Conservation (phyloP, 2,329 filamentous ascomycete genomes). For the Aspergillus pseudoviridinutans region DNA sequence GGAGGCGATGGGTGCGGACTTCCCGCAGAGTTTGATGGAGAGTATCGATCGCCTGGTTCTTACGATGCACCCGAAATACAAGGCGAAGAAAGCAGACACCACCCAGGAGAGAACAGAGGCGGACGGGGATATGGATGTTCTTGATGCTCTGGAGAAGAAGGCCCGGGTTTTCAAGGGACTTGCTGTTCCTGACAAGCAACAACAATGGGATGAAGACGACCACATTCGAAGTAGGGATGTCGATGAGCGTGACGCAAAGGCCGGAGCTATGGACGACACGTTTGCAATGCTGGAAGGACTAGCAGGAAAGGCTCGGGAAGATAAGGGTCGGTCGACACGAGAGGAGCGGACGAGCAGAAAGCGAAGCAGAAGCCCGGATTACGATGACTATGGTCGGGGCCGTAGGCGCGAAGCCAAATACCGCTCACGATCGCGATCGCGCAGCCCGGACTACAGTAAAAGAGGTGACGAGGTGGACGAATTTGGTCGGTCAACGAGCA, state of each 20-base stretch:
- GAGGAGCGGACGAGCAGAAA: conserved; percentile 45
- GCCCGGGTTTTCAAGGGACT: conserved; percentile 87
- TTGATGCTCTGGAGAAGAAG: conserved; percentile 61
- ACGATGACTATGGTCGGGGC: conserved; percentile 47
- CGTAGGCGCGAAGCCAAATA: conserved; percentile 40
- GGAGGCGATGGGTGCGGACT: conserved; percentile 72
- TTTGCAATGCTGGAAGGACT: conserved; percentile 86
- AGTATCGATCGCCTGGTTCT: conserved; percentile 85
- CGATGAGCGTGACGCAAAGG: conserved; percentile 39
- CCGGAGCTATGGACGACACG: conserved; percentile 83
- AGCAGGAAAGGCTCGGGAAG: conserved; percentile 58
- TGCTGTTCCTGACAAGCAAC: conserved; percentile 74
- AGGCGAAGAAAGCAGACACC: conserved; percentile 46
- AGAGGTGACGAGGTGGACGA: conserved; percentile 56
- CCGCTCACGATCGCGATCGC: conserved; percentile 52
- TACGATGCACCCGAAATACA: conserved; percentile 89
- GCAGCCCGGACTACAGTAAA: conserved; percentile 38
- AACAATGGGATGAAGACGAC: conserved; percentile 51
- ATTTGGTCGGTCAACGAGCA: conserved; percentile 50
- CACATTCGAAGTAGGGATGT: conserved; percentile 31
- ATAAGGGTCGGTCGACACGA: conserved; percentile 30
- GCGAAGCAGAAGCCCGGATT: conserved; percentile 51
- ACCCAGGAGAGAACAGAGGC: conserved; percentile 36
- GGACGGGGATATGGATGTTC: conserved; percentile 40
- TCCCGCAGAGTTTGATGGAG: conserved; percentile 80